Base-by-base conservation (phyloP, 352 stramenopile genomes). In the Phytophthora ramorum region DNA sequence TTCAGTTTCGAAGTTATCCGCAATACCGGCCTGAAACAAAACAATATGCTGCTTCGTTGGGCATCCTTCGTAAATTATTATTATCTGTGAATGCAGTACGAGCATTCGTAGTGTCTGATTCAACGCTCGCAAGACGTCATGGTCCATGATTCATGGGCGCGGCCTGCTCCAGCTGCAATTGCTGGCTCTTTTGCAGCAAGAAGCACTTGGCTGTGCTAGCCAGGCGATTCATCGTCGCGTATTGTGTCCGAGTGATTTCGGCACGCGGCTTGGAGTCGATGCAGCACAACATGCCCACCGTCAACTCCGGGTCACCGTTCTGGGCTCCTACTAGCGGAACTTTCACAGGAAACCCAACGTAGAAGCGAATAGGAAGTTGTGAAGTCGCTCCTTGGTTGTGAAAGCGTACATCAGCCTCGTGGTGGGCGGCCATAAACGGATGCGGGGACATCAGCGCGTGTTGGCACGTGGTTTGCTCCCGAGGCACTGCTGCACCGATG, bases 321-420 rank as follows among this genome's bases (percentile, higher is more conserved):
- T n/a, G n/a, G n/a, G n/a, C n/a, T n/a, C 22, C 20, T 38, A 41
- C 20, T 14, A 4, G 14, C 16, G 57, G 51, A 10, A 63, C 51
- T 6, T 64, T 56, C 30, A 89, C 43, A 3, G 80, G 77, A 55
- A 89, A 83, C 17, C 80, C 80, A 47, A 77, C 78, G 68, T 85
- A 89, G 65, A 85, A 89, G 22, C 71, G 72, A 43, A 76, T 48
- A 8, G 65, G 71, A 7, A 83, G 52, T 12, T 71, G 49, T 4
- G 55, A 51, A 16, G 73, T 60, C 5, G 38, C 38, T 24, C 37
- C 38, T 45, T 45, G 38, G 16, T 78, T 75, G 44, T 72, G 71
- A 50, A 86, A 84, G 19, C 75, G 73, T 28, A 88, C 66, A 35
- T 91, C 82, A 1, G 82, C 77, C 53, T 89, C 79, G 0, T 81